phyloP scores from a whole-genome alignment of 2,329 filamentous ascomycete species.

The Pseudogymnoascus sp. region DNA sequence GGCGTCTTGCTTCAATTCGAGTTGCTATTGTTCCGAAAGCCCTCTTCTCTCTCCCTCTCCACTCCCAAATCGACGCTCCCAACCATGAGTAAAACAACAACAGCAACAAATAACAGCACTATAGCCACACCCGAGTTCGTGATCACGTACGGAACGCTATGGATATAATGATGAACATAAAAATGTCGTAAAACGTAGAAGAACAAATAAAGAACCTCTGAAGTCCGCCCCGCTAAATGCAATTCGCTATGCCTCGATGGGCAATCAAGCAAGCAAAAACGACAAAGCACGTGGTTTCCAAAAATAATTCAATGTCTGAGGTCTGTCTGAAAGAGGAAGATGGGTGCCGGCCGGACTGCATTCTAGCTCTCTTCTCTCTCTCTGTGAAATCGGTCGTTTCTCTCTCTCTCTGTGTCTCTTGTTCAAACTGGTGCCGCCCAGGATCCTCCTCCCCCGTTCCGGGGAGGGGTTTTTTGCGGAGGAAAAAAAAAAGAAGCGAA shows the following conservation, averaged over 20 bases:
- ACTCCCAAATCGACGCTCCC: background rate
- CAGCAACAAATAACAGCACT: background rate
- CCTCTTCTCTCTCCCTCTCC: background rate
- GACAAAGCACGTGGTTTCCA: conserved; percentile 1
- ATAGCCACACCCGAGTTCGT: background rate
- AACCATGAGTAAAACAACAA: background rate
- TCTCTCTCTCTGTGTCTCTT: background rate
- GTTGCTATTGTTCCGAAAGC: background rate
- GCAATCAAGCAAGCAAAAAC: background rate
- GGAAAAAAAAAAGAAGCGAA: background rate
- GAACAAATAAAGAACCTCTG: background rate
- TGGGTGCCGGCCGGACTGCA: background rate
- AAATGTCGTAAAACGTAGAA: background rate
- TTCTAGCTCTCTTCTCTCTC: background rate
- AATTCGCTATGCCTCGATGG: background rate
- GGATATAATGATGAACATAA: background rate
- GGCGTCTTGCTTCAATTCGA: background rate
- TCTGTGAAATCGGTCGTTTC: background rate
- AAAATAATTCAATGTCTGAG: conserved; percentile 1
- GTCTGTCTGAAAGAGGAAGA: background rate
- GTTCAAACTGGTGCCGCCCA: too few species aligned
- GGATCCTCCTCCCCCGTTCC: too few species aligned
- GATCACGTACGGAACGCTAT: background rate
- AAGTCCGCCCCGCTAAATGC: conserved; percentile 7
- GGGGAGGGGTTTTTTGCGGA: too few species aligned